Conservation (phyloP, 306 rosid species). For the Leucaena leucocephala region DNA sequence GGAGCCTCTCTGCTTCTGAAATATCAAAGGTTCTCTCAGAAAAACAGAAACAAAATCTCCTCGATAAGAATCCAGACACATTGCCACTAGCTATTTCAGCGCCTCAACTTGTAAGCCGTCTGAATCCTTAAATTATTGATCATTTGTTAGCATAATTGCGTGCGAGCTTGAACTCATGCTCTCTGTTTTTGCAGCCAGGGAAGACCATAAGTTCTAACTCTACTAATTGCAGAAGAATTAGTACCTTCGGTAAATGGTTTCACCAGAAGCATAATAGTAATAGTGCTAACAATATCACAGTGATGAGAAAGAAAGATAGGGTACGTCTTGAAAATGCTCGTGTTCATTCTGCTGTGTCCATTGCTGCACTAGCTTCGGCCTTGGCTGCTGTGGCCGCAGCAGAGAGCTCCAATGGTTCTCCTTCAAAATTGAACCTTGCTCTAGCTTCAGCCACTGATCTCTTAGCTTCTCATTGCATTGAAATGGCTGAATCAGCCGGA, state of each 20-base stretch:
- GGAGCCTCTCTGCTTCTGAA: slow-evolving; percentile 94
- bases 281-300: slow-evolving; percentile 11
- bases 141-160: neutral
- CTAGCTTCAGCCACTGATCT: slow-evolving; percentile 87
- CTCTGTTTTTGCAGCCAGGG: slow-evolving; percentile 53
- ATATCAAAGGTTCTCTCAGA: slow-evolving; percentile 84
- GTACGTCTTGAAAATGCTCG: slow-evolving; percentile 75
- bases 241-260: slow-evolving; percentile 84
- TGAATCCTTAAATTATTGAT: neutral
- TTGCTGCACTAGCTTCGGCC: slow-evolving; percentile 88
- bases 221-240: slow-evolving; percentile 45
- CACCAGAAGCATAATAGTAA: slow-evolving; percentile 60
- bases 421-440: slow-evolving; percentile 67
- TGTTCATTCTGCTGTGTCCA: slow-evolving; percentile 76
- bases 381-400: slow-evolving; percentile 73
- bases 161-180: neutral
- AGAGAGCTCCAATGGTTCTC: slow-evolving; percentile 53
- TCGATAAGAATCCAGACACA: slow-evolving; percentile 42
- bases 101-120: slow-evolving; percentile 63
- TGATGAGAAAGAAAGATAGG: slow-evolving; percentile 74
- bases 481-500: slow-evolving; percentile 83
- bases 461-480: slow-evolving; percentile 87
- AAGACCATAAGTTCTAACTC: slow-evolving; percentile 48
- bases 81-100: slow-evolving; percentile 48
- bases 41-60: slow-evolving; percentile 56